Conservation (phyloP, 805 yeast genomes). For the Saccharomycopsis capsularis region DNA sequence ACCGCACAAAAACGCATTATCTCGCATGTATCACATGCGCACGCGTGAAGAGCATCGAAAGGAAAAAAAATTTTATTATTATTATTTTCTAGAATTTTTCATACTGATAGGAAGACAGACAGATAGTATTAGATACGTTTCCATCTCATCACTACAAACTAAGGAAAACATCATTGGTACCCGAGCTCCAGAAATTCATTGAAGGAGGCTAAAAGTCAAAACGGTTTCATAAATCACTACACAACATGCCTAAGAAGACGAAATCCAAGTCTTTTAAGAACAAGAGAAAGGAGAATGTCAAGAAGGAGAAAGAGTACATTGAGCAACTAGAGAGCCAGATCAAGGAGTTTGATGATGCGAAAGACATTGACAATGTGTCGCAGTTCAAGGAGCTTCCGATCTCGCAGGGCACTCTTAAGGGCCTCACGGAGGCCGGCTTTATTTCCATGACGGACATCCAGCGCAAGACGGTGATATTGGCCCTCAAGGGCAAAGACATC, state of each 20-base stretch:
- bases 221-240: too few relatives aligned
- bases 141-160: too few relatives aligned
- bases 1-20: too few relatives aligned
- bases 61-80: too few relatives aligned
- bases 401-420: slow-evolving; percentile 54
- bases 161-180: too few relatives aligned
- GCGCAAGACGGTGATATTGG: slow-evolving; percentile 63
- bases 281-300: slow-evolving; percentile 9
- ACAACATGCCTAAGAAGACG: slow-evolving; percentile 1
- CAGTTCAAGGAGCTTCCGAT: slow-evolving; percentile 78
- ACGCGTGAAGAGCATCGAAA: too few relatives aligned
- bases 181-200: too few relatives aligned
- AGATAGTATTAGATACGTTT: too few relatives aligned
- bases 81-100: too few relatives aligned
- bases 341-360: not conserved
- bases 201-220: too few relatives aligned
- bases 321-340: slow-evolving; percentile 1
- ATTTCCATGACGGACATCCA: slow-evolving; percentile 82
- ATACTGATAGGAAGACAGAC: too few relatives aligned
- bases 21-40: too few relatives aligned
- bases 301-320: slow-evolving; percentile 11
- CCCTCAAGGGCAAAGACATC: slow-evolving; percentile 71
- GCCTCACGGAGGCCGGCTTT: slow-evolving; percentile 74
- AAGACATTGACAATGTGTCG: not conserved
- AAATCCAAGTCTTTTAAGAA: slow-evolving; percentile 7